These are phyloP conservation scores for Lichtheimia corymbifera DNA, from an alignment of 371 early-diverging fungal genomes.

Conservation along the genomic window DNA sequence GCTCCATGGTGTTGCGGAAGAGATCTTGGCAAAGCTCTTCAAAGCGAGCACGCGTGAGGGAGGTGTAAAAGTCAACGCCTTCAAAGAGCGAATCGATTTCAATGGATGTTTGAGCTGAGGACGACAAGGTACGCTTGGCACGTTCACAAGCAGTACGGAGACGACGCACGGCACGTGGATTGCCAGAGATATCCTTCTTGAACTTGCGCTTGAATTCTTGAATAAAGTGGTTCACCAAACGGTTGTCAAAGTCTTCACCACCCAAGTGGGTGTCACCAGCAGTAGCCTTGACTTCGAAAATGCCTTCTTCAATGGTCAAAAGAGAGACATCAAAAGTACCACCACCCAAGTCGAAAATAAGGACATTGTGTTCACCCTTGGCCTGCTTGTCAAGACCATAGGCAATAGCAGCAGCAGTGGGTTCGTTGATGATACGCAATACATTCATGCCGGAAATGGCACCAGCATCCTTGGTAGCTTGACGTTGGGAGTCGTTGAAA, in stretches of 20 bases:
- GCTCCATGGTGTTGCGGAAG: constrained; percentile 93
- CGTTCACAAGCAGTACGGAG: constrained; percentile 96
- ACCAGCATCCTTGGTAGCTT: constrained; percentile 99
- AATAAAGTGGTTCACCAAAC: constrained; percentile 87
- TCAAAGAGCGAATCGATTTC: constrained; percentile 95
- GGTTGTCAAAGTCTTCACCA: constrained; percentile 98
- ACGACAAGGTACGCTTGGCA: constrained; percentile 94
- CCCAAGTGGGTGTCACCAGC: constrained; percentile 98
- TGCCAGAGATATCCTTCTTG: constrained; percentile 86
- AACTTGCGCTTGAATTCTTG: constrained; percentile 92
- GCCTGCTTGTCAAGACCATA: constrained; percentile 94
- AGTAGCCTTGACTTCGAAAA: constrained; percentile 95
- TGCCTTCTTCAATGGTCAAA: constrained; percentile 91
- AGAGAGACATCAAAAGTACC: constrained; percentile 98
- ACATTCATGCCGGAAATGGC: constrained; percentile 94
- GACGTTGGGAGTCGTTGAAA: constrained; percentile 94
- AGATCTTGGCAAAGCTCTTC: constrained; percentile 95
- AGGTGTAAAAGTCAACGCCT: constrained; percentile 92
- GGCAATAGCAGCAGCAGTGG: constrained; percentile 98
- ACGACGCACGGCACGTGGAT: constrained; percentile 92
- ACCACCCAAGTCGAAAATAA: constrained; percentile 97
- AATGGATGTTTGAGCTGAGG: constrained; percentile 86
- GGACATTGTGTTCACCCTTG: constrained; percentile 80
- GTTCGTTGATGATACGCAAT: constrained; percentile 98
- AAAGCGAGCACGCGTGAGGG: constrained; percentile 96